Evolutionary conservation across 768 basidiomycete species (phyloP).

Genomic region (Trametes punicea): DNA sequence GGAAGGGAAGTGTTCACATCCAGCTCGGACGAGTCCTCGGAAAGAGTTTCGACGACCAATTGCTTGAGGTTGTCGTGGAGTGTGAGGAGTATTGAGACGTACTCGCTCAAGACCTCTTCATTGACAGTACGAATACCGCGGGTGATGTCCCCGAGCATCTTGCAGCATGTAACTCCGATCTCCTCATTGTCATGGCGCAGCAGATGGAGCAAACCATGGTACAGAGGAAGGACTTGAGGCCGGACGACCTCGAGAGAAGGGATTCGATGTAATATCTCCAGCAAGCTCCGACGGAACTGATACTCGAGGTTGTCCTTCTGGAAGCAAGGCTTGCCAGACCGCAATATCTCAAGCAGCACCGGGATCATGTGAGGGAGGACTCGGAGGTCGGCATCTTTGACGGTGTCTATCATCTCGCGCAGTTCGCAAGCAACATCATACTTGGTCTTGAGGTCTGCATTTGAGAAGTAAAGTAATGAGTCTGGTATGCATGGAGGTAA

Average conservation of each 20-base stretch:
- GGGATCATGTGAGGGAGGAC: conserved; percentile 72
- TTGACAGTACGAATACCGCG: conserved; percentile 70
- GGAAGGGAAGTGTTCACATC: conserved; percentile 61
- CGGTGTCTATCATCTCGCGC: conserved; percentile 76
- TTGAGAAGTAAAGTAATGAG: not conserved
- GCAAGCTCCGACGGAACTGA: conserved; percentile 79
- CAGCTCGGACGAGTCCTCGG: conserved; percentile 54
- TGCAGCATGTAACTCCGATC: conserved; percentile 86
- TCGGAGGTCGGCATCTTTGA: conserved; percentile 69
- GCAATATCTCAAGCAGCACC: conserved; percentile 68
- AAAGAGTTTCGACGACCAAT: conserved; percentile 72
- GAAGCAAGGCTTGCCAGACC: conserved; percentile 62
- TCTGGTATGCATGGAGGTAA: not conserved
- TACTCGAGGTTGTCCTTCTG: conserved; percentile 69
- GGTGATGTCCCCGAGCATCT: conserved; percentile 85
- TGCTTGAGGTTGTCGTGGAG: conserved; percentile 70
- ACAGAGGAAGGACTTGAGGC: conserved; percentile 61
- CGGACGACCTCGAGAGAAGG: conserved; percentile 79
- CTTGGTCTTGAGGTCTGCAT: conserved; percentile 66
- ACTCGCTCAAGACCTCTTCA: conserved; percentile 73
- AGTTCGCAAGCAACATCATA: conserved; percentile 71
- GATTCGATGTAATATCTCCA: conserved; percentile 88
- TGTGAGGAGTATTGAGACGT: conserved; percentile 77
- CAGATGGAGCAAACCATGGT: conserved; percentile 77
- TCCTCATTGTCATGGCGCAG: conserved; percentile 94